Conservation (phyloP, 176 grass and related monocot species). For the Zizania latifolia region DNA sequence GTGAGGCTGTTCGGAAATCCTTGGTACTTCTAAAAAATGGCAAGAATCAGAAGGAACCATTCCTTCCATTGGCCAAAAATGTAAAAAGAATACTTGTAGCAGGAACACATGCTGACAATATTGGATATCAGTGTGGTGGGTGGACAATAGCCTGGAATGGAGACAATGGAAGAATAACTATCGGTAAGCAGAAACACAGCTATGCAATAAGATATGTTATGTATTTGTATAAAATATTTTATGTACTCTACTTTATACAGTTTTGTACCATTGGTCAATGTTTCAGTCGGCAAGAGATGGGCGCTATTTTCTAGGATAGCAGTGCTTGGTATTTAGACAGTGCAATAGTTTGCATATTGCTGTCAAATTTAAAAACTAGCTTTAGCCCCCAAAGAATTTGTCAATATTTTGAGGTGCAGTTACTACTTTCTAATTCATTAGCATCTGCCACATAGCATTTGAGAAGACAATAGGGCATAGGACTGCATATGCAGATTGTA, state of each 20-base stretch:
- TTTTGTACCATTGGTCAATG: not conserved
- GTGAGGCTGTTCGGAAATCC: conserved; percentile 78
- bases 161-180: conserved; percentile 64
- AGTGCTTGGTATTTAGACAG: not conserved
- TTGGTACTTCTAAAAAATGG: conserved; percentile 93
- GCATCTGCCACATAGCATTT: not conserved
- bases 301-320: not conserved
- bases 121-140: conserved; percentile 89
- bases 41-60: conserved; percentile 49
- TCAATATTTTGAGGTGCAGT: not conserved
- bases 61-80: conserved; percentile 83
- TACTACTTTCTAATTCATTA: not conserved
- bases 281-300: not conserved
- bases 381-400: not conserved
- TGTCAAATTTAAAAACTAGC: not conserved
- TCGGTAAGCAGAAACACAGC: conserved; percentile 34
- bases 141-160: conserved; percentile 90
- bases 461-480: not conserved
- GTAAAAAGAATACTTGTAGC: conserved; percentile 72
- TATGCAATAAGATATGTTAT: not conserved
- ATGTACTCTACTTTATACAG: not conserved
- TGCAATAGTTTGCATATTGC: not conserved
- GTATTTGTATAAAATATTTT: not conserved
- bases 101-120: conserved; percentile 76
- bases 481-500: not conserved